Evolutionary conservation across 108 stramenopile genomes (phyloP).

Genomic region (Thalassiosira profunda): DNA sequence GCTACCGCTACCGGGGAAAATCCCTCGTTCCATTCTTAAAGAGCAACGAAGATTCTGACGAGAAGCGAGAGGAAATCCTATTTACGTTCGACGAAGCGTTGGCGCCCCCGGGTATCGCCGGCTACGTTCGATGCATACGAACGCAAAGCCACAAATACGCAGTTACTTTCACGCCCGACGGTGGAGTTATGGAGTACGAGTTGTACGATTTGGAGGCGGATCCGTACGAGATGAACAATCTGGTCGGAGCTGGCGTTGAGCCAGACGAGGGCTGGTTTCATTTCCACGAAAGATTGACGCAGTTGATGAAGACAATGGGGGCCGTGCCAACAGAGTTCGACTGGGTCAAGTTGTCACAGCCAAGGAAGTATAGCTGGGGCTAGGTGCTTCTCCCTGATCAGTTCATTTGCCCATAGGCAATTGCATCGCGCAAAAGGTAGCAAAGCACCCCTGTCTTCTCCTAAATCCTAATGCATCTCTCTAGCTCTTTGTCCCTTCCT

Average conservation of each 20-base stretch:
- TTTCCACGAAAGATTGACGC: constrained; percentile 19
- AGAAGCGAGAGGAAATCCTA: constrained; percentile 14
- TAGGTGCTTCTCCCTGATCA: too few relatives aligned
- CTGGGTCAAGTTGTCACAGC: constrained; percentile 35
- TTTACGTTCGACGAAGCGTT: constrained; percentile 60
- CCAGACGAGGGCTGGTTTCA: constrained; percentile 20
- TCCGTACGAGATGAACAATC: constrained; percentile 55
- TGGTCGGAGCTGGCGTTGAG: constrained; percentile 8
- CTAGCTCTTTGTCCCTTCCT: not conserved
- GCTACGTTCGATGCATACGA: constrained; percentile 53
- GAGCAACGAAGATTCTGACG: not conserved
- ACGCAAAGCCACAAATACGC: constrained; percentile 48
- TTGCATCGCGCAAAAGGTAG: not conserved
- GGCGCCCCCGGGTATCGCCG: constrained; percentile 44
- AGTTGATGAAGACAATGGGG: constrained; percentile 67
- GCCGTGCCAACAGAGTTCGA: constrained; percentile 67
- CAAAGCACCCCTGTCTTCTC: not conserved
- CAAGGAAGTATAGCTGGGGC: constrained; percentile 11
- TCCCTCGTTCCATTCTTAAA: constrained; percentile 27
- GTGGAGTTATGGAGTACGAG: constrained; percentile 52
- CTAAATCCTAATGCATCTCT: not conserved
- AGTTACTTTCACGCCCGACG: constrained; percentile 54
- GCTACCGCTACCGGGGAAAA: constrained; percentile 24
- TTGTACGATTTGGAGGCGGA: constrained; percentile 51
- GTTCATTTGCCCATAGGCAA: too few relatives aligned